phyloP scores from a whole-genome alignment of 2,329 filamentous ascomycete genomes.

The Colletotrichum musicola region DNA sequence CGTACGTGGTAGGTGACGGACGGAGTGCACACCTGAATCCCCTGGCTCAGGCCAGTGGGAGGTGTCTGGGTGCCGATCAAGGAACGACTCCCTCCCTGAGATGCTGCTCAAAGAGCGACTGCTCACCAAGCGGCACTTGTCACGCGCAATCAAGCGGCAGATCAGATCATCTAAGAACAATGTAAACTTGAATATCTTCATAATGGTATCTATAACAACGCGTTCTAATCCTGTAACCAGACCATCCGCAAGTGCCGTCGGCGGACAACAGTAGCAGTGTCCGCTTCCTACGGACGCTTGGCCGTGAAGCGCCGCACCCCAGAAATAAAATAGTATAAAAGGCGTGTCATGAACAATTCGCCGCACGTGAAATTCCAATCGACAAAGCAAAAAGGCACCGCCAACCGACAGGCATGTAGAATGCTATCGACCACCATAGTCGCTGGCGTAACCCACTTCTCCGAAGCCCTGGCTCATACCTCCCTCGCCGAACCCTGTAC shows the following conservation, averaged over 20 bases:
- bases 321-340: slow-evolving; percentile 14
- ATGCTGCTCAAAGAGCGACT: too few relatives aligned
- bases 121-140: too few relatives aligned
- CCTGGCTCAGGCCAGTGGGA: too few relatives aligned
- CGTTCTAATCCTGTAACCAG: slow-evolving; percentile 36
- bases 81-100: too few relatives aligned
- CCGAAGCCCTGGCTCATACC: slow-evolving; percentile 67
- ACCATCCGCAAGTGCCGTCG: slow-evolving; percentile 27
- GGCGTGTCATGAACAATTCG: slow-evolving; percentile 8
- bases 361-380: slow-evolving; percentile 19
- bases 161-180: neutral
- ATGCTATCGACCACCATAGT: slow-evolving; percentile 60
- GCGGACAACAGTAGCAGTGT: slow-evolving; percentile 20
- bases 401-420: neutral
- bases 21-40: too few relatives aligned
- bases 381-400: slow-evolving; percentile 11
- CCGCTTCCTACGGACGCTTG: slow-evolving; percentile 31
- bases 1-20: too few relatives aligned
- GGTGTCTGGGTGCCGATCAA: neutral
- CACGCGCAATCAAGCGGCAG: too few relatives aligned
- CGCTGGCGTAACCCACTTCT: slow-evolving; percentile 66
- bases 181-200: slow-evolving; percentile 25
- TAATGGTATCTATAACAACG: slow-evolving; percentile 39
- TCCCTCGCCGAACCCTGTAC: slow-evolving; percentile 70
- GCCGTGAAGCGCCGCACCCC: slow-evolving; percentile 28